Conservation (phyloP, 1,139 yeast genomes). For the Taphrina pruni region DNA sequence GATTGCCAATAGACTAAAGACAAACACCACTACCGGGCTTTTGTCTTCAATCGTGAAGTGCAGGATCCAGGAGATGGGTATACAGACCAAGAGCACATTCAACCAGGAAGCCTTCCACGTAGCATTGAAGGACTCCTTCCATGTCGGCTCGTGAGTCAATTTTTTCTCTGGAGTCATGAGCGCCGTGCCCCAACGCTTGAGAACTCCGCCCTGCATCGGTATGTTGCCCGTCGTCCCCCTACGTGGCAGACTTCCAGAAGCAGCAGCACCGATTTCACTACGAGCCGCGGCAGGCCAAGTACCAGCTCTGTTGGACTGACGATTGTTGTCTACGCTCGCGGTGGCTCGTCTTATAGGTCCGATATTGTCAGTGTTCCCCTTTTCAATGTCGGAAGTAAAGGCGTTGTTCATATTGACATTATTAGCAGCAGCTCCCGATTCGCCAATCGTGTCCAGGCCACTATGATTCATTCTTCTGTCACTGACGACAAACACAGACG, state of each 20-base stretch:
- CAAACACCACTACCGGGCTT: constrained; percentile 53
- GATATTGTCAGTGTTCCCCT: constrained; percentile 3
- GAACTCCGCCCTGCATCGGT: constrained; percentile 8
- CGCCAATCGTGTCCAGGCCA: constrained; percentile 5
- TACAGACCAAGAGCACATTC: constrained; percentile 24
- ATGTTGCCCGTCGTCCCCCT: constrained; percentile 17
- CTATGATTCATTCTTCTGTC: background rate
- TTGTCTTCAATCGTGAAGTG: constrained; percentile 19
- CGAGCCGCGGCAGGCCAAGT: constrained; percentile 20
- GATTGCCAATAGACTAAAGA: constrained; percentile 84
- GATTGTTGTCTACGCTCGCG: background rate
- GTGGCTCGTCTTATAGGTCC: constrained; percentile 15
- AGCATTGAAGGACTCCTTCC: constrained; percentile 21
- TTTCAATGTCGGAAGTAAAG: constrained; percentile 21
- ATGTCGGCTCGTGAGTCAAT: constrained; percentile 21
- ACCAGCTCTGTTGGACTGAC: background rate
- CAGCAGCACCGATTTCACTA: constrained; percentile 18
- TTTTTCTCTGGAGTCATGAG: constrained; percentile 28
- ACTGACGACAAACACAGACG: background rate
- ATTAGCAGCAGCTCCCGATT: background rate
- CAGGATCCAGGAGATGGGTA: constrained; percentile 23
- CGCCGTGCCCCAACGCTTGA: constrained; percentile 29
- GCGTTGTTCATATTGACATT: background rate
- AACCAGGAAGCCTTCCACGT: constrained; percentile 23
- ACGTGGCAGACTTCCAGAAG: constrained; percentile 3